These are phyloP conservation scores for Xerophyta viscosa DNA, from an alignment of 106 monocot species.

Conservation along the genomic window DNA sequence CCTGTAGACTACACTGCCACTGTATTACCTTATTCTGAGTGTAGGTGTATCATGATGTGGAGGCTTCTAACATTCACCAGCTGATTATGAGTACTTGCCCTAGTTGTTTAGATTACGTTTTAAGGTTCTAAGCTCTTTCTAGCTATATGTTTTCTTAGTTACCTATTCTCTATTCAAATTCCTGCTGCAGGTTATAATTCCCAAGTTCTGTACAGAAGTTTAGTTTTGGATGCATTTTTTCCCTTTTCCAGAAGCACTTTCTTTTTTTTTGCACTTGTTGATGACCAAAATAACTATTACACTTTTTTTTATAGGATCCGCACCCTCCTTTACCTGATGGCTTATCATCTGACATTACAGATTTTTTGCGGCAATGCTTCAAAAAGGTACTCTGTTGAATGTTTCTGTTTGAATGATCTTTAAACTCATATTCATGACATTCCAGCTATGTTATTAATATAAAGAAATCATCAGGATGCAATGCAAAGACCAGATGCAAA, in stretches of 20 bases:
- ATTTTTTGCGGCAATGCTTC: constrained; percentile 95
- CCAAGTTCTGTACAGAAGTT: no score
- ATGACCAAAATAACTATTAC: no score
- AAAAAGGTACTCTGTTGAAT: constrained; percentile 47
- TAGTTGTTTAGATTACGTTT: no score
- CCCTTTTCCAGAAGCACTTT: neutral
- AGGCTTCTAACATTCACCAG: no score
- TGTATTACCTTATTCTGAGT: no score
- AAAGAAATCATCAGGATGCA: constrained; percentile 58
- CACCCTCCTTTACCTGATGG: constrained; percentile 95
- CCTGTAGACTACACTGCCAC: no score
- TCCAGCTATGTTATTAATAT: constrained; percentile 9
- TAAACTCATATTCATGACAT: neutral
- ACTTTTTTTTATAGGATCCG: constrained; percentile 48
- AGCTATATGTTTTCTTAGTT: no score
- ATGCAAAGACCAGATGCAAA: constrained; percentile 99
- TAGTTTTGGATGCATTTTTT: neutral
- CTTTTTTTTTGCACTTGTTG: neutral
- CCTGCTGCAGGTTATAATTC: no score
- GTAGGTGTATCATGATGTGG: no score
- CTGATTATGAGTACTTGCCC: no score
- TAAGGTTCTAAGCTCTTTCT: no score
- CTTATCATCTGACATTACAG: constrained; percentile 76
- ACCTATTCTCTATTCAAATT: no score
- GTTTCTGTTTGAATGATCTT: neutral